These are phyloP conservation scores for Puccinia triticina DNA, from an alignment of 1,284 basidiomycete genomes.

Conservation along the genomic window DNA sequence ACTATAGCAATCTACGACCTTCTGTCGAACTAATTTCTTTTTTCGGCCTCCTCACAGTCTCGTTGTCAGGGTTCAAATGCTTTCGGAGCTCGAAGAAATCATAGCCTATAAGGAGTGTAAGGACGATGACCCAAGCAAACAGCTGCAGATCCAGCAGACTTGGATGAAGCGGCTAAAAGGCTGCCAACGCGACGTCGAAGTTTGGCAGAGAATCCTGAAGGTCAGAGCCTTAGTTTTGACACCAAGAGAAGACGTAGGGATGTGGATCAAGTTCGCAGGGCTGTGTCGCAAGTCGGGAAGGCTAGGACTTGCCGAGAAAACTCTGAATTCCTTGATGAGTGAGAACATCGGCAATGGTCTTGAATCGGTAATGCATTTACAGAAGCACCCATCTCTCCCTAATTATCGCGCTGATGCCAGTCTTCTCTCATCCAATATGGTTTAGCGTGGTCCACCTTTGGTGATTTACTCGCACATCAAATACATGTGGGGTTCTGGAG, in stretches of 20 bases:
- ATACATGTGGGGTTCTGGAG: slow-evolving; percentile 90
- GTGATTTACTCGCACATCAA: slow-evolving; percentile 97
- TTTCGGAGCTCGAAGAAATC: slow-evolving; percentile 97
- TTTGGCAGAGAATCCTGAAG: slow-evolving; percentile 97
- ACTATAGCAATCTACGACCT: neutral
- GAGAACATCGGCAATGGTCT: slow-evolving; percentile 61
- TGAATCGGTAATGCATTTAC: slow-evolving; percentile 45
- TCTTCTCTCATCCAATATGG: neutral
- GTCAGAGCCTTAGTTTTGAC: slow-evolving; percentile 91
- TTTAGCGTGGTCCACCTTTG: slow-evolving; percentile 81
- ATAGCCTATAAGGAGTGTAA: slow-evolving; percentile 87
- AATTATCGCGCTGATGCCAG: neutral
- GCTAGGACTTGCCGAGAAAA: slow-evolving; percentile 91
- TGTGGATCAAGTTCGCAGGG: slow-evolving; percentile 95
- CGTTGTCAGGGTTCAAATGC: slow-evolving; percentile 97
- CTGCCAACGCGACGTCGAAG: slow-evolving; percentile 97
- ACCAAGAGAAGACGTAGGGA: slow-evolving; percentile 90
- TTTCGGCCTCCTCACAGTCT: slow-evolving; percentile 66
- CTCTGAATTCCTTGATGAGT: slow-evolving; percentile 84
- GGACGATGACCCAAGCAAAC: slow-evolving; percentile 89
- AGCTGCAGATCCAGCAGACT: slow-evolving; percentile 77
- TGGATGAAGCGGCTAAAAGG: slow-evolving; percentile 74
- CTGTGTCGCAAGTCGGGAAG: slow-evolving; percentile 82
- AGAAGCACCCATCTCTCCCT: neutral
- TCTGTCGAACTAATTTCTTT: neutral